Evolutionary conservation across 1,284 basidiomycete genomes (phyloP).

Genomic region (Fomitopsis betulina): DNA sequence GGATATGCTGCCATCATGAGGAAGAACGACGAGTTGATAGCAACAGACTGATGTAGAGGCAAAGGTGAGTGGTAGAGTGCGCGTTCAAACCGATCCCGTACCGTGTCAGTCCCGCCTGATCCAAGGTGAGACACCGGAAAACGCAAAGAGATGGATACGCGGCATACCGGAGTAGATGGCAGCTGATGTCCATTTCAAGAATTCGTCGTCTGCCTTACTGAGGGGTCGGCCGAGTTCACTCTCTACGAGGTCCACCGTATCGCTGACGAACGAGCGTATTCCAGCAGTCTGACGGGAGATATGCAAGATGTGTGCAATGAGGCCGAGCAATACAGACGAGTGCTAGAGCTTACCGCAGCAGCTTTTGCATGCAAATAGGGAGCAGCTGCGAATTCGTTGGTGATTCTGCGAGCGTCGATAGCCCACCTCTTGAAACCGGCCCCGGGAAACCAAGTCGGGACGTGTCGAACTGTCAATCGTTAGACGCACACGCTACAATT

Average conservation of each 20-base stretch:
- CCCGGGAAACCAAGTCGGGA: slow-evolving; percentile 7
- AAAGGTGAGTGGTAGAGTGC: not conserved
- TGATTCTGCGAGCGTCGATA: not conserved
- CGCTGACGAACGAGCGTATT: not conserved
- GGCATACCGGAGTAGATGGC: slow-evolving; percentile 2
- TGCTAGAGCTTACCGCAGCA: not conserved
- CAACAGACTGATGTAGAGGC: not conserved
- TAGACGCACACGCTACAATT: not conserved
- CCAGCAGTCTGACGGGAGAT: not conserved
- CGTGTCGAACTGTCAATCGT: not conserved
- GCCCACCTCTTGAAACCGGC: slow-evolving; percentile 8
- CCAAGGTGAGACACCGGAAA: not conserved
- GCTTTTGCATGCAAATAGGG: slow-evolving; percentile 1
- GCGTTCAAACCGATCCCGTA: not conserved
- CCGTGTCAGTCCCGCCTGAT: not conserved
- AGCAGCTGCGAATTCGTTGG: not conserved
- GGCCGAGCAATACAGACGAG: not conserved
- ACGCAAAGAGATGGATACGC: not conserved
- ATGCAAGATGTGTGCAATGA: not conserved
- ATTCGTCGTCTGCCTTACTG: not conserved
- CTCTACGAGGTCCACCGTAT: not conserved
- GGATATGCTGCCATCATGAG: slow-evolving; percentile 29
- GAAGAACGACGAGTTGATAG: not conserved
- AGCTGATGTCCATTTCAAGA: slow-evolving; percentile 5
- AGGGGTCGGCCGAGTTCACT: not conserved